Evolutionary conservation across 2,329 filamentous ascomycete species (phyloP).

Genomic region (Aspergillus sojae): DNA sequence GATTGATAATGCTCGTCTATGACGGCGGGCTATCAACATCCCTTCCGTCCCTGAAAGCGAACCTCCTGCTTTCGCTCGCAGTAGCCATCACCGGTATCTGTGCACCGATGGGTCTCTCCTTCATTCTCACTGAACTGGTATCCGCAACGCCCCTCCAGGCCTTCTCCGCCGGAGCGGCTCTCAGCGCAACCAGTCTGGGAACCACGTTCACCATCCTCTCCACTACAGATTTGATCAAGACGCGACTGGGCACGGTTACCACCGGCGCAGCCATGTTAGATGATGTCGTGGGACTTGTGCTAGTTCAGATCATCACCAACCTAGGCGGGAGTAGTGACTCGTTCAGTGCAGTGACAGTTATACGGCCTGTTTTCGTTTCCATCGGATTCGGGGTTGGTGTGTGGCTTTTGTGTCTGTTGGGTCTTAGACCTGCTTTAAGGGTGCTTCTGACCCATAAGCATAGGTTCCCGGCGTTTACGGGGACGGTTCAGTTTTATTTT

Average conservation of each 20-base stretch:
- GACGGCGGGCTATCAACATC: conserved; percentile 52
- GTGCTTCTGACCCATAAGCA: conserved; percentile 8
- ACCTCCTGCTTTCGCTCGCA: conserved; percentile 60
- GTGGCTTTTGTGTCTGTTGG: conserved; percentile 30
- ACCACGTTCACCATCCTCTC: conserved; percentile 68
- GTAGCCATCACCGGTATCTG: conserved; percentile 69
- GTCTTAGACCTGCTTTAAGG: conserved; percentile 16
- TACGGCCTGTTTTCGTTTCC: conserved; percentile 57
- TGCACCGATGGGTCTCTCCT: conserved; percentile 67
- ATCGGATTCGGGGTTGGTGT: conserved; percentile 35
- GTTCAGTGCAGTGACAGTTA: conserved; percentile 46
- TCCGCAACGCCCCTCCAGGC: conserved; percentile 59
- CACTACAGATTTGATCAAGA: conserved; percentile 60
- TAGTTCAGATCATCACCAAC: conserved; percentile 75
- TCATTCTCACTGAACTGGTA: conserved; percentile 56
- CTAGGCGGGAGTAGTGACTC: conserved; percentile 49
- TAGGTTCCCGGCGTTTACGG: conserved; percentile 14
- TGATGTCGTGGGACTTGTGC: conserved; percentile 74
- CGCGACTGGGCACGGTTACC: conserved; percentile 63
- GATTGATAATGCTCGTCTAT: conserved; percentile 71
- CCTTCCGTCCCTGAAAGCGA: conserved; percentile 59
- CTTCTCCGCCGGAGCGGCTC: conserved; percentile 72
- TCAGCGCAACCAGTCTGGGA: conserved; percentile 74
- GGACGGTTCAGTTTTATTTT: conserved; percentile 35
- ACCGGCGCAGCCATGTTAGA: conserved; percentile 79